phyloP scores from a whole-genome alignment of 331 rosid species.

The Spiraea crenata region DNA sequence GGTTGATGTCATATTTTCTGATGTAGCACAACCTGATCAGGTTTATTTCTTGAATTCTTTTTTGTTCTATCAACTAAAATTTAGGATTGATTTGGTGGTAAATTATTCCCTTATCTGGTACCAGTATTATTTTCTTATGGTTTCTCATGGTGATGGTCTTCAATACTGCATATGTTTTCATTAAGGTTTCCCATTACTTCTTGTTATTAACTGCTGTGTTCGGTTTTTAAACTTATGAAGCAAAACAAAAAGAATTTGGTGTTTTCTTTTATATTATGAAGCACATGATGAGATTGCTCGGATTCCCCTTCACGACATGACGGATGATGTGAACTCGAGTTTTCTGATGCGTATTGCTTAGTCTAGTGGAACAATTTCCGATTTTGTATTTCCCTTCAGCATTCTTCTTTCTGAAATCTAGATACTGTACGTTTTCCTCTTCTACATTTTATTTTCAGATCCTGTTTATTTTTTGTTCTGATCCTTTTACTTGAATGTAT shows the following conservation, averaged over 20 bases:
- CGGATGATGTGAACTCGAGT: constrained; percentile 60
- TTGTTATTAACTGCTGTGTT: not conserved
- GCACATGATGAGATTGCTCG: constrained; percentile 55
- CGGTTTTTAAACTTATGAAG: not conserved
- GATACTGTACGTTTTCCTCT: not conserved
- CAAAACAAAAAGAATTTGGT: not conserved
- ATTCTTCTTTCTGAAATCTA: not conserved
- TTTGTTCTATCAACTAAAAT: not conserved
- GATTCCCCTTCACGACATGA: constrained; percentile 70
- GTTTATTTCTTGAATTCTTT: constrained; percentile 29
- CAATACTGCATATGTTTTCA: too few species aligned
- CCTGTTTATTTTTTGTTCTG: not conserved
- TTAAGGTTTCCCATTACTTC: too few species aligned
- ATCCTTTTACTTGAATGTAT: not conserved
- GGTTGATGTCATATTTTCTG: constrained; percentile 97
- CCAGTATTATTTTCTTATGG: not conserved
- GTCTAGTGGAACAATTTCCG: too few species aligned
- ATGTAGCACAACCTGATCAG: constrained; percentile 99
- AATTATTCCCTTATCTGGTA: too few species aligned
- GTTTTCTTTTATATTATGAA: not conserved
- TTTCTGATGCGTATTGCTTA: constrained; percentile 33
- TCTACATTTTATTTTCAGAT: not conserved
- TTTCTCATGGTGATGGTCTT: not conserved
- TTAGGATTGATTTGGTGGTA: too few species aligned
- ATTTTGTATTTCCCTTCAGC: not conserved